These are phyloP conservation scores for Jasminum sambac DNA, from an alignment of 257 asterid genomes.

Conservation along the genomic window DNA sequence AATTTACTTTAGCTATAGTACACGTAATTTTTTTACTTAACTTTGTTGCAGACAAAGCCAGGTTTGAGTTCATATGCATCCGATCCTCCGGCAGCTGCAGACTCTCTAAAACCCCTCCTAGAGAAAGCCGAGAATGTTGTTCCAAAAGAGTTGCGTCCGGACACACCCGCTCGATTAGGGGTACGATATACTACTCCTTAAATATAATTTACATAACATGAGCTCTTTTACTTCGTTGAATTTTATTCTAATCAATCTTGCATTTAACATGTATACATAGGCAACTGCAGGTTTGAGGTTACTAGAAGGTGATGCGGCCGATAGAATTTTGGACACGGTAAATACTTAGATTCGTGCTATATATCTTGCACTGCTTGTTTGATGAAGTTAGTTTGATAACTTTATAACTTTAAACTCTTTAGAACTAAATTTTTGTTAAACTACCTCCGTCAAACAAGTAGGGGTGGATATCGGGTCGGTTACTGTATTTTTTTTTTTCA, in stretches of 20 bases:
- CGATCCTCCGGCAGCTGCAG: slow-evolving; percentile 63
- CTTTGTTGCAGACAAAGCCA: slow-evolving; percentile 41
- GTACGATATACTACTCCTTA: slow-evolving; percentile 23
- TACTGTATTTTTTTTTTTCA: too few species aligned
- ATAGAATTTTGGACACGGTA: slow-evolving; percentile 67
- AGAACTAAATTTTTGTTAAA: too few species aligned
- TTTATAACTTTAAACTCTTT: too few species aligned
- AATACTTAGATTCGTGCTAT: too few species aligned
- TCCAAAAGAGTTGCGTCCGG: slow-evolving; percentile 38
- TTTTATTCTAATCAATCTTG: background rate
- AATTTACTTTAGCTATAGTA: too few species aligned
- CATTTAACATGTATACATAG: slow-evolving; percentile 29
- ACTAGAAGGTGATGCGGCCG: slow-evolving; percentile 55
- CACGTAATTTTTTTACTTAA: too few species aligned
- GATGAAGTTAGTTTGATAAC: too few species aligned
- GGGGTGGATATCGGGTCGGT: too few species aligned
- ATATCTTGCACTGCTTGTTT: too few species aligned
- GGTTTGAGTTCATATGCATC: slow-evolving; percentile 65
- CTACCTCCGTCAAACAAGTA: too few species aligned
- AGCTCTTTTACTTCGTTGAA: too few species aligned
- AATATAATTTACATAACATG: background rate
- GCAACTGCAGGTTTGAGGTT: slow-evolving; percentile 85
- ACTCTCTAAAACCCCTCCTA: slow-evolving; percentile 44
- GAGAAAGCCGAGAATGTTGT: slow-evolving; percentile 51
- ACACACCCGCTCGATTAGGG: slow-evolving; percentile 76